Evolutionary conservation across 805 yeast species (phyloP).

Genomic region (Starmerella sp.): DNA sequence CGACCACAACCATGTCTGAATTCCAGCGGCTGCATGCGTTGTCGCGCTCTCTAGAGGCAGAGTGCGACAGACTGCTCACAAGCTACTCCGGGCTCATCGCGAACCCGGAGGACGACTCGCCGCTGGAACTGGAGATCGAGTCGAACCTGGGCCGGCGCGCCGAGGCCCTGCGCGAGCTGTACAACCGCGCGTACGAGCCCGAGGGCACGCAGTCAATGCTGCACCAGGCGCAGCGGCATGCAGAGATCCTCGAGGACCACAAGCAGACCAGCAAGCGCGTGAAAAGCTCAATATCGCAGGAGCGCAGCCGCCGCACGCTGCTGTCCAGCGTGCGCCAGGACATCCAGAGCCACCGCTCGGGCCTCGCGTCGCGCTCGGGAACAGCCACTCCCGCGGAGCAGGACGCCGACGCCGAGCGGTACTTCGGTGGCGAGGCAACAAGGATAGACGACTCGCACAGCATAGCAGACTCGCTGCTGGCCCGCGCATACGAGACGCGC

Average conservation of each 20-base stretch:
- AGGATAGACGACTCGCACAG: constrained; percentile 63
- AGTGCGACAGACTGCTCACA: constrained; percentile 45
- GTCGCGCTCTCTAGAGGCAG: constrained; percentile 47
- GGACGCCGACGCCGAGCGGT: constrained; percentile 45
- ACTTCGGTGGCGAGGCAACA: constrained; percentile 64
- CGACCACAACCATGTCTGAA: constrained; percentile 1
- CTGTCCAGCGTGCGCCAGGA: constrained; percentile 69
- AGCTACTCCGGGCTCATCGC: constrained; percentile 46
- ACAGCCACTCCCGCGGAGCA: constrained; percentile 21
- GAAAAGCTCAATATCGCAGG: constrained; percentile 49
- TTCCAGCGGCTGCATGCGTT: constrained; percentile 12
- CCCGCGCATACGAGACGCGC: constrained; percentile 81
- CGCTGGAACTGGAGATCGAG: constrained; percentile 40
- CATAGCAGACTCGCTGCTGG: constrained; percentile 65
- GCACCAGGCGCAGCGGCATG: constrained; percentile 75
- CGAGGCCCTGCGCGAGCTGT: constrained; percentile 23
- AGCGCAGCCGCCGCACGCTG: constrained; percentile 63
- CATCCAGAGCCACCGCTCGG: constrained; percentile 51
- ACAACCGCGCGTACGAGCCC: constrained; percentile 31
- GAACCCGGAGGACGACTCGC: constrained; percentile 39
- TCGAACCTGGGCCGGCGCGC: constrained; percentile 35
- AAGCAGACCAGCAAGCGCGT: constrained; percentile 51
- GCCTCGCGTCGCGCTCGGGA: constrained; percentile 9
- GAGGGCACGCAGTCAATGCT: constrained; percentile 57
- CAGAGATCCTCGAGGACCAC: constrained; percentile 64